A percentile compares a stretch with the other conserved stretches of the same genome.
Evolutionary conservation across 2,329 filamentous ascomycete genomes (phyloP).

Genomic region (Thermothelomyces thermophilus): DNA sequence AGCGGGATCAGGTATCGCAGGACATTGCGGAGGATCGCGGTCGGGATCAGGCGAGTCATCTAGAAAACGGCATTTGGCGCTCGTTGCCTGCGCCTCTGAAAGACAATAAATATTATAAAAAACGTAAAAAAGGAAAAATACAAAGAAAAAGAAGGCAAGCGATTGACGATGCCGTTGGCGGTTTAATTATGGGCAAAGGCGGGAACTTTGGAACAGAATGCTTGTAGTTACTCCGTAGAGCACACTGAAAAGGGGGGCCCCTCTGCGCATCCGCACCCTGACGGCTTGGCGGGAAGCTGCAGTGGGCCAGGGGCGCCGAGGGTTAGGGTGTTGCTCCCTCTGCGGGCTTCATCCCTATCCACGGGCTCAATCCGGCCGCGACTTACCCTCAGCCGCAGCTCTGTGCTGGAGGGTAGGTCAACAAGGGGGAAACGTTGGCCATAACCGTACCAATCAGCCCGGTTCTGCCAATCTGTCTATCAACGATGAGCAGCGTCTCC

Average conservation of each 20-base stretch:
- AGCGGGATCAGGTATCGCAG: slow-evolving; percentile 55
- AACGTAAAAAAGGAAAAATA: slow-evolving; percentile 5
- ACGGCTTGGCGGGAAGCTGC: not conserved
- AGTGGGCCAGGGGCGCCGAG: not conserved
- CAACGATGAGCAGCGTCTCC: no score
- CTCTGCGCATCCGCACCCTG: not conserved
- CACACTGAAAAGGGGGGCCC: not conserved
- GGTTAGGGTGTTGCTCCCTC: slow-evolving; percentile 3
- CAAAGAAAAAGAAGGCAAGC: slow-evolving; percentile 1
- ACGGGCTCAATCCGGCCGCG: no score
- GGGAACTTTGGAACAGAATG: not conserved
- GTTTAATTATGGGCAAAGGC: not conserved
- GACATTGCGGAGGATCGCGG: slow-evolving; percentile 49
- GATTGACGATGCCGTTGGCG: slow-evolving; percentile 1
- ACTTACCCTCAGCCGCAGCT: no score
- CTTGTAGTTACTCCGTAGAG: no score
- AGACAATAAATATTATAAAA: not conserved
- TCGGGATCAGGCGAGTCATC: slow-evolving; percentile 42
- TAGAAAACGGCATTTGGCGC: slow-evolving; percentile 33
- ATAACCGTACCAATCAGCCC: no score
- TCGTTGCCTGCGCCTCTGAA: not conserved
- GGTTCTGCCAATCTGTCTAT: no score
- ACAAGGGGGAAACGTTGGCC: no score
- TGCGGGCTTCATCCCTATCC: no score
- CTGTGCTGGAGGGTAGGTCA: no score